Conservation (phyloP, 2,329 filamentous ascomycete genomes). For the Pseudogymnoascus sp. region DNA sequence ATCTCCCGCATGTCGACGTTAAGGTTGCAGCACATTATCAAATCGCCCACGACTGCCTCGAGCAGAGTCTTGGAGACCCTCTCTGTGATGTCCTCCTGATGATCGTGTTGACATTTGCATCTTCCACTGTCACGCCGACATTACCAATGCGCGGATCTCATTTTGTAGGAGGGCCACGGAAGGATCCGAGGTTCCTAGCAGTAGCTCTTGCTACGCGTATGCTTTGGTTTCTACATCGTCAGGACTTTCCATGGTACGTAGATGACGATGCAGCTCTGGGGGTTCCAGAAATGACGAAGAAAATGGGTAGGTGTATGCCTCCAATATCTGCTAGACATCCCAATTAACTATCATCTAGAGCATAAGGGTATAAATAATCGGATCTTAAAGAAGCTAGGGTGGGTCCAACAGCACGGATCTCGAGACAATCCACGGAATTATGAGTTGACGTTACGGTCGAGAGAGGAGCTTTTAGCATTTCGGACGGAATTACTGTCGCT, state of each 20-base stretch:
- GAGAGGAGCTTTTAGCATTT: not conserved
- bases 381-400: not conserved
- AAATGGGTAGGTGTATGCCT: not conserved
- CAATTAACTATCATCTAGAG: not conserved
- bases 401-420: not conserved
- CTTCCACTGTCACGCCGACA: not conserved
- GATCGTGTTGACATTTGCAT: not conserved
- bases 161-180: not conserved
- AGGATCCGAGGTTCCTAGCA: not conserved
- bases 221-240: constrained; percentile 2
- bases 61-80: constrained; percentile 7
- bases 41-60: no score
- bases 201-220: constrained; percentile 1
- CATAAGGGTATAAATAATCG: constrained; percentile 7
- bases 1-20: no score
- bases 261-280: not conserved
- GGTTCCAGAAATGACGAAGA: constrained; percentile 6
- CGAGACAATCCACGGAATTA: not conserved
- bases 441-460: not conserved
- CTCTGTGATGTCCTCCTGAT: constrained; percentile 6
- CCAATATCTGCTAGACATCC: not conserved
- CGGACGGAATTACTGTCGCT: not conserved
- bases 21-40: no score
- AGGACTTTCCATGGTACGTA: not conserved
- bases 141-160: not conserved